Percentiles rank a stretch among this genome's conserved stretches.
Evolutionary conservation across 108 stramenopile genomes (phyloP).

Genomic region (Chaetoceros muelleri): DNA sequence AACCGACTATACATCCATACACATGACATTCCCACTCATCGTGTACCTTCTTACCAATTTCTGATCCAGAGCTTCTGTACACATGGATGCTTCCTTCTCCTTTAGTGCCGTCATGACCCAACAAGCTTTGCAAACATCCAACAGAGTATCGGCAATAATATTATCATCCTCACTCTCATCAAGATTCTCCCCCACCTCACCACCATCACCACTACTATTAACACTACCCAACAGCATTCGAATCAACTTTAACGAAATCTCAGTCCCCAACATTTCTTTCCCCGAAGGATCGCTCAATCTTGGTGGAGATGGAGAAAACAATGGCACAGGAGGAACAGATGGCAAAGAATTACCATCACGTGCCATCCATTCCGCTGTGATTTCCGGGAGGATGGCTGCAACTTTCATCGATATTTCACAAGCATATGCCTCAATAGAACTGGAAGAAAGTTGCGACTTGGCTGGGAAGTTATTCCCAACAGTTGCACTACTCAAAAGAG

Average conservation of each 20-base stretch:
- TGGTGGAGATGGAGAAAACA: constrained; percentile 69
- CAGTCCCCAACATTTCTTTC: constrained; percentile 65
- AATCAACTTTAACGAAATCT: constrained; percentile 46
- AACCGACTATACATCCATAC: neutral
- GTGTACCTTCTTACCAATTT: constrained; percentile 23
- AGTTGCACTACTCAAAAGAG: neutral
- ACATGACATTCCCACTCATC: neutral
- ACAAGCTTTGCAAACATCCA: constrained; percentile 59
- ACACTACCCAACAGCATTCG: constrained; percentile 30
- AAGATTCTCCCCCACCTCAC: constrained; percentile 45
- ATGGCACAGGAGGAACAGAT: constrained; percentile 39
- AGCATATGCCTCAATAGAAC: constrained; percentile 46
- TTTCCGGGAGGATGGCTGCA: constrained; percentile 55
- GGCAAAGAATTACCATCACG: constrained; percentile 66
- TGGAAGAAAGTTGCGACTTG: constrained; percentile 34
- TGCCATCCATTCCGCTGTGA: constrained; percentile 73
- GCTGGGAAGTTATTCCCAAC: no score
- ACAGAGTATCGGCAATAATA: constrained; percentile 34
- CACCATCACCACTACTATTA: constrained; percentile 33
- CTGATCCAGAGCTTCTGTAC: constrained; percentile 34
- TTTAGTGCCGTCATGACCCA: constrained; percentile 72
- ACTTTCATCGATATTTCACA: constrained; percentile 28
- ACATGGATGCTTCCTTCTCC: constrained; percentile 43
- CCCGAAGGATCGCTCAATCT: constrained; percentile 77
- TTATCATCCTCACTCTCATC: constrained; percentile 38